phyloP scores from a whole-genome alignment of 306 rosid genomes.

The Quercus gilva region DNA sequence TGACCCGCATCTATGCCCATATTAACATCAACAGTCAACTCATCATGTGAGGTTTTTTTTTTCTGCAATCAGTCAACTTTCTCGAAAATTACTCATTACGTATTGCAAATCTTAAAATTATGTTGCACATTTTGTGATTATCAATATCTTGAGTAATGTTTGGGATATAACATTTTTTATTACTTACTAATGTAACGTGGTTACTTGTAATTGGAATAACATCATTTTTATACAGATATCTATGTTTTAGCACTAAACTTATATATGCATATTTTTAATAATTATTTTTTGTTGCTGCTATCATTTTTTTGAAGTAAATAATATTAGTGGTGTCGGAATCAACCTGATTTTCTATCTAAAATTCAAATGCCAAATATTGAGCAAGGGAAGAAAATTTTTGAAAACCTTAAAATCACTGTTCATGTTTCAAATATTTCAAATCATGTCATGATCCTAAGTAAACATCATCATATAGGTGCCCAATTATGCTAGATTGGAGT shows the following conservation, averaged over 20 bases:
- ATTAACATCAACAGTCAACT: not conserved
- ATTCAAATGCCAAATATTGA: not conserved
- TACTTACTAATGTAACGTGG: too few species aligned
- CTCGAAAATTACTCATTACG: constrained; percentile 8
- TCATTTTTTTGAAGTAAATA: too few species aligned
- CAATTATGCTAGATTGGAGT: constrained; percentile 6
- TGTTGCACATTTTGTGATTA: not conserved
- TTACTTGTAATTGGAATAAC: too few species aligned
- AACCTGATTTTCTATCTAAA: not conserved
- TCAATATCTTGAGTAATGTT: too few species aligned
- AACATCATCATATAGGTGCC: constrained; percentile 8
- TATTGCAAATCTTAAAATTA: not conserved
- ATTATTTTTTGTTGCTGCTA: too few species aligned
- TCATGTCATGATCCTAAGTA: not conserved
- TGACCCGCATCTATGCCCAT: constrained; percentile 15
- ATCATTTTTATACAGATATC: too few species aligned
- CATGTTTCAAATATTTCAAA: not conserved
- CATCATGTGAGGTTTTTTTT: constrained; percentile 6
- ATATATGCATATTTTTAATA: too few species aligned
- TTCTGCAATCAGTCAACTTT: constrained; percentile 14
- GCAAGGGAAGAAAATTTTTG: not conserved
- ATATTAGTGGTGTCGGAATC: not conserved
- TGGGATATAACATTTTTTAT: too few species aligned
- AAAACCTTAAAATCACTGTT: too few species aligned
- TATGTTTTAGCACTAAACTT: too few species aligned